Evolutionary conservation across 169 alveolate species (phyloP).

Genomic region (Miamiensis avidus): DNA sequence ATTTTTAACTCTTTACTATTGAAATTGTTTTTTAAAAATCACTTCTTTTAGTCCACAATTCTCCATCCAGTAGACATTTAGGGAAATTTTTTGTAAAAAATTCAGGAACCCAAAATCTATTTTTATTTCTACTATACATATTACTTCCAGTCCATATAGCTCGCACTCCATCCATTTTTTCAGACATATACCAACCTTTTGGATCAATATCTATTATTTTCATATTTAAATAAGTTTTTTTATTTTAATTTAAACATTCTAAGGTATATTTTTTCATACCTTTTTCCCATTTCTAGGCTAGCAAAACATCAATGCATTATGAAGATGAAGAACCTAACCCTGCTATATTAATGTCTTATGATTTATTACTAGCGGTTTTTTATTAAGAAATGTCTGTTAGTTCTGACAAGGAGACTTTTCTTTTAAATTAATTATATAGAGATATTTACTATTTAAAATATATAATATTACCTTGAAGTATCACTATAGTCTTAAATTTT

Average conservation of each 20-base stretch:
- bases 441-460: no score
- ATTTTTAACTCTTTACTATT: slow-evolving; percentile 51
- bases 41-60: slow-evolving; percentile 63
- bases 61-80: slow-evolving; percentile 69
- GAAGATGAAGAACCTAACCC: background rate
- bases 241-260: no score
- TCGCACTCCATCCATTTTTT: slow-evolving; percentile 76
- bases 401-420: background rate
- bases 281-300: background rate
- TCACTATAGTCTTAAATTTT: background rate
- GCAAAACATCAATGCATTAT: background rate
- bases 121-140: slow-evolving; percentile 57
- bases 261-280: background rate
- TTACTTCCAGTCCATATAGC: slow-evolving; percentile 63
- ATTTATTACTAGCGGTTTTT: background rate
- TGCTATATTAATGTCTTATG: background rate
- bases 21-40: slow-evolving; percentile 56
- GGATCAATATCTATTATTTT: slow-evolving; percentile 41
- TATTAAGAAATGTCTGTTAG: background rate
- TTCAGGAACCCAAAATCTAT: slow-evolving; percentile 63
- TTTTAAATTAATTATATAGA: no score
- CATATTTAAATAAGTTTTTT: background rate
- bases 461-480: no score
- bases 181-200: slow-evolving; percentile 62
- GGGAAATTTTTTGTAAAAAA: slow-evolving; percentile 65